A percentile compares a stretch with the other conserved stretches of the same genome.
phyloP scores from a whole-genome alignment of 2,329 filamentous ascomycete species.

The Fusarium albosuccineum region DNA sequence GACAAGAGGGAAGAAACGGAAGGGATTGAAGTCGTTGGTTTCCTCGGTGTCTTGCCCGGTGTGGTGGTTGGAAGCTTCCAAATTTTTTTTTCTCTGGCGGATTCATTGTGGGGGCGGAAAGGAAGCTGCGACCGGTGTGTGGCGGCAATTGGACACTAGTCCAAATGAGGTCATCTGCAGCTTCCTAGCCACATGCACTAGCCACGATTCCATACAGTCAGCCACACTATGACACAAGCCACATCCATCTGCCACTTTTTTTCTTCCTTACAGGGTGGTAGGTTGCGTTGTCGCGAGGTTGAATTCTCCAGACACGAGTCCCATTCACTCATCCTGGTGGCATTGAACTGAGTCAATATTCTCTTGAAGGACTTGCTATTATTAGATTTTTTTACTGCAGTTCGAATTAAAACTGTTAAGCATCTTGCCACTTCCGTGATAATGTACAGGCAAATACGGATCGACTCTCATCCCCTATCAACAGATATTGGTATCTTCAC shows the following conservation, averaged over 20 bases:
- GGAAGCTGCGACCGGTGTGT: slow-evolving; percentile 44
- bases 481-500: slow-evolving; percentile 26
- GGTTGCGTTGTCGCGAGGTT: too few relatives aligned
- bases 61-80: slow-evolving; percentile 49
- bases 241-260: slow-evolving; percentile 13
- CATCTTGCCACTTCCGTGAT: not conserved
- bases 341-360: too few relatives aligned
- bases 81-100: slow-evolving; percentile 51
- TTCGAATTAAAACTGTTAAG: too few relatives aligned
- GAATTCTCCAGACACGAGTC: too few relatives aligned
- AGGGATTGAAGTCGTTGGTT: slow-evolving; percentile 45
- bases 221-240: not conserved
- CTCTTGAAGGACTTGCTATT: not conserved
- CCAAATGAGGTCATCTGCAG: not conserved
- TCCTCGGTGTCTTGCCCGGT: slow-evolving; percentile 50
- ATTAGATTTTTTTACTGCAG: not conserved
- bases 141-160: slow-evolving; percentile 38
- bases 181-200: slow-evolving; percentile 7
- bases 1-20: slow-evolving; percentile 45
- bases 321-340: too few relatives aligned
- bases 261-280: too few relatives aligned
- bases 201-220: not conserved
- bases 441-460: not conserved
- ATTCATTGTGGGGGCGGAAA: slow-evolving; percentile 49
- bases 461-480: slow-evolving; percentile 20